Evolutionary conservation across 257 asterid genomes (phyloP).

Genomic region (Solanum virginianum): DNA sequence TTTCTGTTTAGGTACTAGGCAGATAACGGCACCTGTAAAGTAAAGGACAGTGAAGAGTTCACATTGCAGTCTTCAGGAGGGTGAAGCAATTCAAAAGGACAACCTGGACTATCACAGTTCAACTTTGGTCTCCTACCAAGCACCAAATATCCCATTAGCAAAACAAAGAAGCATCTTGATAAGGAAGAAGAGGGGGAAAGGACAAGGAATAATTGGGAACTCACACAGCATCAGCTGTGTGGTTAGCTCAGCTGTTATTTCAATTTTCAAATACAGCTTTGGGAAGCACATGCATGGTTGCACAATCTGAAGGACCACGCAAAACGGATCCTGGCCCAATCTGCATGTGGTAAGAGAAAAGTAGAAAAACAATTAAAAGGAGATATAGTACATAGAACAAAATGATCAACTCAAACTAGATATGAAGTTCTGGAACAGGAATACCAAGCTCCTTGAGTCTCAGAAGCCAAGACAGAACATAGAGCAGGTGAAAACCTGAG

Average conservation of each 20-base stretch:
- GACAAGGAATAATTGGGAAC: slow-evolving; percentile 17
- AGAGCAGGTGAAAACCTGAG: neutral
- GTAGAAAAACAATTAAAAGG: neutral
- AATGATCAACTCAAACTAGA: neutral
- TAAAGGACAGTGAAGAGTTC: slow-evolving; percentile 91
- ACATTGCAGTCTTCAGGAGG: slow-evolving; percentile 99
- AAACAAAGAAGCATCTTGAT: neutral
- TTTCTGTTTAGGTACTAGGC: neutral
- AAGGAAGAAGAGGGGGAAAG: neutral
- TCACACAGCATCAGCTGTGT: slow-evolving; percentile 70
- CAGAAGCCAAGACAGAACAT: neutral
- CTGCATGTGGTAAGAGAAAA: slow-evolving; percentile 32
- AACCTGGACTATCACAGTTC: slow-evolving; percentile 53
- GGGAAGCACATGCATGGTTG: neutral
- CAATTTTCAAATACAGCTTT: neutral
- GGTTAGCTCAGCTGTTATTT: neutral
- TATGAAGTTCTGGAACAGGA: neutral
- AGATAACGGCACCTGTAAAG: slow-evolving; percentile 70
- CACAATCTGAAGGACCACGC: slow-evolving; percentile 63
- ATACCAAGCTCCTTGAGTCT: neutral
- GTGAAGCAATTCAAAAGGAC: slow-evolving; percentile 80
- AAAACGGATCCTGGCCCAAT: slow-evolving; percentile 88
- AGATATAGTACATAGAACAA: neutral
- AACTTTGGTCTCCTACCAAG: slow-evolving; percentile 70
- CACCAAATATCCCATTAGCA: slow-evolving; percentile 3